phyloP scores from a whole-genome alignment of 2,329 filamentous ascomycete genomes.

The Fusarium pseudograminearum region DNA sequence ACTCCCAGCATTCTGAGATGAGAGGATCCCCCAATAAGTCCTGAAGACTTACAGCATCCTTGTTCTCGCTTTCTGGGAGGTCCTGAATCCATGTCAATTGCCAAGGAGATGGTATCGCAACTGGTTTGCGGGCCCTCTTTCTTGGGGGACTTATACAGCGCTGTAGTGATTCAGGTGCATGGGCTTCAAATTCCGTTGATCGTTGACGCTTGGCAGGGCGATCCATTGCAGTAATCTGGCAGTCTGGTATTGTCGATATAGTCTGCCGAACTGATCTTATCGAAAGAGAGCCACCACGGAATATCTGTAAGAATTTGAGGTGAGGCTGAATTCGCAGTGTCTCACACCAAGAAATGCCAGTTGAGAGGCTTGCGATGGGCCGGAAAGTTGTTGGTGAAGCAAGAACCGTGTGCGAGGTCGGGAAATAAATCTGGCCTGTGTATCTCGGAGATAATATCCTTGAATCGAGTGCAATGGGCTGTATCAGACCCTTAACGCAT shows the following conservation, averaged over 20 bases:
- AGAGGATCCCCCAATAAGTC: constrained; percentile 81
- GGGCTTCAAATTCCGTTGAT: constrained; percentile 25
- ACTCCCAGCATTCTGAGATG: constrained; percentile 78
- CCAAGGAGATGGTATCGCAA: constrained; percentile 70
- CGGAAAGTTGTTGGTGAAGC: background rate
- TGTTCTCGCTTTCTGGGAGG: constrained; percentile 69
- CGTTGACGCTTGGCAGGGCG: constrained; percentile 50
- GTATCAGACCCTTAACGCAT: no score
- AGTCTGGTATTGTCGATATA: no score
- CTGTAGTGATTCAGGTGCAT: constrained; percentile 48
- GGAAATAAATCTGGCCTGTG: constrained; percentile 28
- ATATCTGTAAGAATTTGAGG: background rate
- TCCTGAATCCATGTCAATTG: constrained; percentile 77
- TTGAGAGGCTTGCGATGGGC: background rate
- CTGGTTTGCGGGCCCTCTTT: constrained; percentile 47
- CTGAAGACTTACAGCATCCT: constrained; percentile 72
- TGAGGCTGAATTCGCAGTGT: background rate
- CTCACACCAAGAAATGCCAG: background rate
- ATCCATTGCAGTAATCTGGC: constrained; percentile 46
- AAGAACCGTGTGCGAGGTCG: constrained; percentile 26
- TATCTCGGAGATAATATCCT: background rate
- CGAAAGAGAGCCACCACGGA: background rate
- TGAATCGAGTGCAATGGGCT: background rate
- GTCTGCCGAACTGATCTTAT: background rate
- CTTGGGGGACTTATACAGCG: constrained; percentile 62